Conservation (phyloP, 371 early-diverging fungal genomes). For the Entomophthora muscae region DNA sequence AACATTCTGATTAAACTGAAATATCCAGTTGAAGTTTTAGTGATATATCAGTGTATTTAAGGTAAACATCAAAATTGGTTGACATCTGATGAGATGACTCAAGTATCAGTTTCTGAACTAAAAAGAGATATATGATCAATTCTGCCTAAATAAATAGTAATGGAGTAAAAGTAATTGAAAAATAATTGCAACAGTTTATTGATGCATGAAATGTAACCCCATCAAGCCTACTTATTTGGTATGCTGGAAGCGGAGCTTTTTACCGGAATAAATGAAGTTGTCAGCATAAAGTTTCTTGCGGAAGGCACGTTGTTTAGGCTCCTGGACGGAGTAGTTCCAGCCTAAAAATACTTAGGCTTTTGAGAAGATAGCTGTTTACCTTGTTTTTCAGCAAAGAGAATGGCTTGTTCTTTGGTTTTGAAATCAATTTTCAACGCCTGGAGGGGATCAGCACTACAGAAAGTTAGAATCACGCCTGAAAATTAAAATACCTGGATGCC, state of each 20-base stretch:
- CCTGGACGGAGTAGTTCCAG: slow-evolving; percentile 77
- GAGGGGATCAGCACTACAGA: slow-evolving; percentile 53
- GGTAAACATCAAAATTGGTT: too few relatives aligned
- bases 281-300: slow-evolving; percentile 70
- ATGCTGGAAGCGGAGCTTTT: slow-evolving; percentile 54
- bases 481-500: slow-evolving; percentile 52
- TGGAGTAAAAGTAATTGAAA: too few relatives aligned
- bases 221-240: slow-evolving; percentile 53
- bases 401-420: slow-evolving; percentile 67
- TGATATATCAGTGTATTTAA: too few relatives aligned
- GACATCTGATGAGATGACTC: too few relatives aligned
- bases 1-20: too few relatives aligned
- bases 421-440: slow-evolving; percentile 78
- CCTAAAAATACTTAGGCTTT: slow-evolving; percentile 15
- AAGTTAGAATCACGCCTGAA: slow-evolving; percentile 1
- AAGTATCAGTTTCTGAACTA: too few relatives aligned
- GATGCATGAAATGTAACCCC: too few relatives aligned
- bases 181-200: too few relatives aligned
- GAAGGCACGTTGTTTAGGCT: slow-evolving; percentile 53
- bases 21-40: too few relatives aligned
- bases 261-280: slow-evolving; percentile 73
- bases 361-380: slow-evolving; percentile 21
- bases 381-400: slow-evolving; percentile 83
- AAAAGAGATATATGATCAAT: too few relatives aligned
- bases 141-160: too few relatives aligned